These are phyloP conservation scores for Trichothecium sympodiale DNA, from an alignment of 2,329 filamentous ascomycete genomes.

Conservation along the genomic window DNA sequence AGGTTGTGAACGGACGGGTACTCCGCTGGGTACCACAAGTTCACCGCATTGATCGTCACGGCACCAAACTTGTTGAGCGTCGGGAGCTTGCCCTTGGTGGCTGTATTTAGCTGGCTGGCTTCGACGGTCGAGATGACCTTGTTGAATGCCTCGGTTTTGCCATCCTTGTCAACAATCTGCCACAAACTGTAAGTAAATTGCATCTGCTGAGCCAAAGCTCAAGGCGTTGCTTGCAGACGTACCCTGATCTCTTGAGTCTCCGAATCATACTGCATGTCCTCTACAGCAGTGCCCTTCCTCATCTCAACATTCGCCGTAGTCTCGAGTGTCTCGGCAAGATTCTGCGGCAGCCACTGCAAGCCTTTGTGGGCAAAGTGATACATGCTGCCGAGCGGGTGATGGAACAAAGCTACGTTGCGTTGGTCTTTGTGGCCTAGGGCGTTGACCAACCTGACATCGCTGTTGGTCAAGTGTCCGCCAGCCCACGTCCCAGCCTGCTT, in stretches of 20 bases:
- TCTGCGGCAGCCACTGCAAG: slow-evolving; percentile 48
- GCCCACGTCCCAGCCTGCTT: slow-evolving; percentile 16
- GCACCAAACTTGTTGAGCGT: slow-evolving; percentile 44
- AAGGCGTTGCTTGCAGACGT: slow-evolving; percentile 7
- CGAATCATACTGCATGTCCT: slow-evolving; percentile 28
- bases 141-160: slow-evolving; percentile 27
- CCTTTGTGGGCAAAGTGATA: slow-evolving; percentile 38
- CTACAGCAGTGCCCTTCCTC: slow-evolving; percentile 35
- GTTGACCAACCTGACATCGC: slow-evolving; percentile 18
- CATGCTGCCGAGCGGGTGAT: slow-evolving; percentile 11
- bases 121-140: slow-evolving; percentile 57
- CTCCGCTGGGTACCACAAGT: slow-evolving; percentile 67
- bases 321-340: slow-evolving; percentile 39
- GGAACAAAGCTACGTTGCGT: slow-evolving; percentile 11
- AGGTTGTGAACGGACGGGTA: slow-evolving; percentile 40
- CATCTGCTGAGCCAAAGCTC: not conserved
- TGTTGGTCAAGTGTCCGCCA: slow-evolving; percentile 26
- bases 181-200: not conserved
- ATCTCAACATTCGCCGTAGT: slow-evolving; percentile 49
- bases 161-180: slow-evolving; percentile 2
- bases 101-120: slow-evolving; percentile 28
- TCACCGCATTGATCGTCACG: slow-evolving; percentile 84
- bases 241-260: slow-evolving; percentile 30
- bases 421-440: slow-evolving; percentile 14
- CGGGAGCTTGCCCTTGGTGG: slow-evolving; percentile 26